These are phyloP conservation scores for Metarhizium humberi DNA, from an alignment of 2,329 filamentous ascomycete genomes.

Conservation along the genomic window DNA sequence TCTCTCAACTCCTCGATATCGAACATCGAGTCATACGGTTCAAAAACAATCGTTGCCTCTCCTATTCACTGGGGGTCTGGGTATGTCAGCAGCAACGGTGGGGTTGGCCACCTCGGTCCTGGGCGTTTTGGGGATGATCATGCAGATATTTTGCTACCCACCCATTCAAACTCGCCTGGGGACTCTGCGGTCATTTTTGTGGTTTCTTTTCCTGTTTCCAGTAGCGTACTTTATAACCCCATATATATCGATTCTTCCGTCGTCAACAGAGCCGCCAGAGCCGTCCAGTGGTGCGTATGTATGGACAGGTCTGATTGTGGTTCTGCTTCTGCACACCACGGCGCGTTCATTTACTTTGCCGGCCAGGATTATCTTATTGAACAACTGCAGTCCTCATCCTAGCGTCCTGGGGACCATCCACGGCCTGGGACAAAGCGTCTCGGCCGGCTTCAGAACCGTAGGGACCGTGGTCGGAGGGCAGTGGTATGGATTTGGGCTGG, in stretches of 20 bases:
- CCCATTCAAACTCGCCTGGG: constrained; percentile 54
- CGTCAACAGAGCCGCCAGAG: constrained; percentile 28
- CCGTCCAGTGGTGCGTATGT: constrained; percentile 40
- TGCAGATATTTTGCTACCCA: constrained; percentile 63
- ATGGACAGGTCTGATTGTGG: constrained; percentile 52
- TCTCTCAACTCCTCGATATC: constrained; percentile 52
- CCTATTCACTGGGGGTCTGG: constrained; percentile 56
- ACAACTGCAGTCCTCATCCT: constrained; percentile 51
- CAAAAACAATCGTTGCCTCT: constrained; percentile 30
- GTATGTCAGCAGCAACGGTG: constrained; percentile 56
- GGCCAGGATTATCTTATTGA: constrained; percentile 49
- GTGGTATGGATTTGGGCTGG: constrained; percentile 36
- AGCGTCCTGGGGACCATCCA: constrained; percentile 50
- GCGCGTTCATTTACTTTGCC: constrained; percentile 61
- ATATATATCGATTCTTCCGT: constrained; percentile 55
- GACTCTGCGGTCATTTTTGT: constrained; percentile 56
- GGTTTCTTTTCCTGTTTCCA: constrained; percentile 57
- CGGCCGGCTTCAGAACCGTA: constrained; percentile 38
- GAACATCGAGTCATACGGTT: constrained; percentile 17
- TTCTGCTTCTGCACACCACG: constrained; percentile 60
- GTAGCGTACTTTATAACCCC: constrained; percentile 59
- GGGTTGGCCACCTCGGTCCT: constrained; percentile 62
- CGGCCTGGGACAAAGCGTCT: constrained; percentile 41
- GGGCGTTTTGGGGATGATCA: constrained; percentile 56
- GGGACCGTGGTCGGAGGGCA: constrained; percentile 40